phyloP scores from a whole-genome alignment of 495 filamentous ascomycete species.

The Aspergillus panamensis region DNA sequence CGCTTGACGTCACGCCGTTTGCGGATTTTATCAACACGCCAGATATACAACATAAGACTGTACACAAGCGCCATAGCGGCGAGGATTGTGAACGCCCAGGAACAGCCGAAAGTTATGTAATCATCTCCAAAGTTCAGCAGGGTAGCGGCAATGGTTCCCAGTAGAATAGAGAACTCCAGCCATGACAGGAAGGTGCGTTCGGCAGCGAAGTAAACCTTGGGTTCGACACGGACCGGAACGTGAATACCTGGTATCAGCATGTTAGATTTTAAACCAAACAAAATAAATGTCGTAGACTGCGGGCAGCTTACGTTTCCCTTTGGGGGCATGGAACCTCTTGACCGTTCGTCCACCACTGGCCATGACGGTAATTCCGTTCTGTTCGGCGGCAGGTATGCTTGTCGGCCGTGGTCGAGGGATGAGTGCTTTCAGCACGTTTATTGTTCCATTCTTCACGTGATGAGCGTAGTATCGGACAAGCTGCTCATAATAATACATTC shows the following conservation, averaged over 20 bases:
- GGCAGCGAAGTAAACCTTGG: constrained; percentile 95
- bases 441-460: constrained; percentile 37
- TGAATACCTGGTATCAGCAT: constrained; percentile 62
- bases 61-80: constrained; percentile 74
- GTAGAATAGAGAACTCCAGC: constrained; percentile 95
- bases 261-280: constrained; percentile 7
- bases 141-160: constrained; percentile 86
- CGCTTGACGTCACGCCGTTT: constrained; percentile 69
- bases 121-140: constrained; percentile 81
- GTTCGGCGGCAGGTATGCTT: constrained; percentile 50
- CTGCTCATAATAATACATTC: constrained; percentile 63
- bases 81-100: constrained; percentile 76
- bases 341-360: constrained; percentile 50
- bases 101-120: constrained; percentile 56
- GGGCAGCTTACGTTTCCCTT: constrained; percentile 66
- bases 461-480: constrained; percentile 47
- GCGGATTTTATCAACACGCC: constrained; percentile 79
- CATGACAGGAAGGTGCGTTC: constrained; percentile 95
- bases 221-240: constrained; percentile 92
- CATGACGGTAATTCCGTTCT: constrained; percentile 45
- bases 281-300: background rate
- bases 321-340: constrained; percentile 77
- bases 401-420: constrained; percentile 61
- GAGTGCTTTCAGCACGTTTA: constrained; percentile 45
- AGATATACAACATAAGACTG: constrained; percentile 76